Evolutionary conservation across 2,329 filamentous ascomycete genomes (phyloP), one percentile per base, ranked within the genome.

Genomic region (Dactylellina parvicollis): DNA sequence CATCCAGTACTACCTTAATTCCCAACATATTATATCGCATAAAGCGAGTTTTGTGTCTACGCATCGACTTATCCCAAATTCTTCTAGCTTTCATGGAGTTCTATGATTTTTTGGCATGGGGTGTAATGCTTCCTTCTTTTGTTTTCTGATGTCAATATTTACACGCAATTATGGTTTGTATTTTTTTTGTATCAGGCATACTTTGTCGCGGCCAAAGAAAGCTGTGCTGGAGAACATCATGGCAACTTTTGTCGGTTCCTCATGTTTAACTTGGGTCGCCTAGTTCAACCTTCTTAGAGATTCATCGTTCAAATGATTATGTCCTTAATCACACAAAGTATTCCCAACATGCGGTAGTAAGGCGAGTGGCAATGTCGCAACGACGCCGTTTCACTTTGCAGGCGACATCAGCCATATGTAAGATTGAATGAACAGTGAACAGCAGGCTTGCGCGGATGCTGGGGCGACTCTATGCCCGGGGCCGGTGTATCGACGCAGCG

Each of bases 1-100:
- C 75, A 77, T 78, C 73, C 62, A 61, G 12, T 38, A 38, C 34
- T 7, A 5, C 34, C 12, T n/a, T 38, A 38, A 38, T 38, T 14
- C 34, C 12, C 10, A 38, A n/a, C 12, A 28, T 32, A 20, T 22
- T 54, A 10, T 28, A 32, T 8, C 30, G 16, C 16, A 18, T 46
- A 3, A 4, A 4, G 24, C 12, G n/a, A 22, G 14, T 44, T 42
- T 36, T 52, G 16, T 20, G 16, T 52, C 18, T 28, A 54, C 28
- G 49, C 20, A 28, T 54, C 20, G 14, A 22, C 14, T 49, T 18
- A 16, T 18, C 14, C 18, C 12, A 18, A 26, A 26, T 26, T 49
- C 22, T 22, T 12, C n/a, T 49, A 10, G 22, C 4, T 24, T 49
- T 49, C 46, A 14, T 14, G 14, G 46, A 49, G 26, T 49, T 3